Conservation (phyloP, 2,329 filamentous ascomycete genomes). For the Didymellaceae sp. region DNA sequence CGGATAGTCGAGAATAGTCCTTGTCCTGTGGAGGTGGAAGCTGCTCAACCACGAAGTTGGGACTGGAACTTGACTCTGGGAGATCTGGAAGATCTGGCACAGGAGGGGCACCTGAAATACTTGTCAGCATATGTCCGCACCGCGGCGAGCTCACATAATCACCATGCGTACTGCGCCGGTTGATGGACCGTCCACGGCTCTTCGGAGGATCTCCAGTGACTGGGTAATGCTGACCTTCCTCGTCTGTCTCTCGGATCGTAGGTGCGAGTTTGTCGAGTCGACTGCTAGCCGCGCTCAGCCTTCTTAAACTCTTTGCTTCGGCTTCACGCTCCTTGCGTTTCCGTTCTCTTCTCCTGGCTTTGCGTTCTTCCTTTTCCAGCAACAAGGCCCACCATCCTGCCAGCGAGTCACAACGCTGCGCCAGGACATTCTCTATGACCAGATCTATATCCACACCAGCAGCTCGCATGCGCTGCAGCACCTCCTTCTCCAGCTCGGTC, state of each 20-base stretch:
- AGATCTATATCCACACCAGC: slow-evolving; percentile 93
- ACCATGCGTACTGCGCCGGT: slow-evolving; percentile 65
- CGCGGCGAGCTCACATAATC: slow-evolving; percentile 13
- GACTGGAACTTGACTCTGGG: slow-evolving; percentile 63
- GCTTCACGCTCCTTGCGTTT: slow-evolving; percentile 85
- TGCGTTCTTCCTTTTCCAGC: slow-evolving; percentile 92
- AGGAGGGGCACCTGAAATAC: slow-evolving; percentile 44
- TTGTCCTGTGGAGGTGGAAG: slow-evolving; percentile 78
- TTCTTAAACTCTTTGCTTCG: slow-evolving; percentile 78
- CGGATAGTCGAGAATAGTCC: slow-evolving; percentile 75
- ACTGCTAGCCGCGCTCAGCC: slow-evolving; percentile 88
- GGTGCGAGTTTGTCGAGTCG: slow-evolving; percentile 82
- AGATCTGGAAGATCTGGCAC: slow-evolving; percentile 77
- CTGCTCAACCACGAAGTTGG: slow-evolving; percentile 50
- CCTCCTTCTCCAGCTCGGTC: slow-evolving; percentile 87
- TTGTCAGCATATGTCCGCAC: slow-evolving; percentile 38
- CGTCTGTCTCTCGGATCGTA: slow-evolving; percentile 77
- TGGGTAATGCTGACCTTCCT: slow-evolving; percentile 66
- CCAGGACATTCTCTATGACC: slow-evolving; percentile 91
- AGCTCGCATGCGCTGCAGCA: slow-evolving; percentile 87
- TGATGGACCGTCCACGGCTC: slow-evolving; percentile 77
- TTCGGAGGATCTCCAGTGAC: slow-evolving; percentile 64
- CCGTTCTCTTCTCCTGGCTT: slow-evolving; percentile 77
- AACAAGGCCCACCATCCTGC: slow-evolving; percentile 96
- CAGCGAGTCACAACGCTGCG: slow-evolving; percentile 86